These are phyloP conservation scores for Eimeria maxima DNA, from an alignment of 169 alveolate species.

Conservation along the genomic window DNA sequence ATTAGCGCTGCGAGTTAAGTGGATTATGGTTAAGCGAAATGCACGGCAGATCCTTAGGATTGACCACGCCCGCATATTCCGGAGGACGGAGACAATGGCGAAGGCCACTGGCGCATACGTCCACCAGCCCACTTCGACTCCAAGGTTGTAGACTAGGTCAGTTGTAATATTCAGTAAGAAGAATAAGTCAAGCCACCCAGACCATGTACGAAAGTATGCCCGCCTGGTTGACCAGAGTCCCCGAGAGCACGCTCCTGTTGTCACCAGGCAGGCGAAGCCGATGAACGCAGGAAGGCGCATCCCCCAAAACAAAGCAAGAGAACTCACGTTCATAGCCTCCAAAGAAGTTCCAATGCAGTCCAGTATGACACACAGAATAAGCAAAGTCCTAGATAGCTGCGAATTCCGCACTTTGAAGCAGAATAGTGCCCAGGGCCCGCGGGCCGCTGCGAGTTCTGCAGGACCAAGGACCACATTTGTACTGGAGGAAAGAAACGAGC, in stretches of 20 bases:
- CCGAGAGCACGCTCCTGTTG: constrained; percentile 37
- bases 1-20: constrained; percentile 61
- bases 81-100: neutral
- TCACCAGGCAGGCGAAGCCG: constrained; percentile 36
- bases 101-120: constrained; percentile 42
- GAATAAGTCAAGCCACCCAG: constrained; percentile 59
- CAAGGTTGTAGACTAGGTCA: constrained; percentile 37
- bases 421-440: constrained; percentile 67
- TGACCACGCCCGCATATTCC: constrained; percentile 69
- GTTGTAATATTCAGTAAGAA: constrained; percentile 7
- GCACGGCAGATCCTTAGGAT: constrained; percentile 57
- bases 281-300: neutral
- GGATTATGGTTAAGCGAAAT: constrained; percentile 39
- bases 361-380: neutral
- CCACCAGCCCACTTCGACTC: constrained; percentile 71
- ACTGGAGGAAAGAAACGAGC: constrained; percentile 54
- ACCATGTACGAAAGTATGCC: constrained; percentile 62
- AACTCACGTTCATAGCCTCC: constrained; percentile 39
- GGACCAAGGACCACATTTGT: constrained; percentile 12
- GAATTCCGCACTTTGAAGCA: constrained; percentile 64
- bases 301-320: constrained; percentile 21
- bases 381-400: constrained; percentile 61
- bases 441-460: constrained; percentile 37
- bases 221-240: constrained; percentile 58
- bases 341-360: constrained; percentile 60